These are phyloP conservation scores for Claviceps digitariae DNA, from an alignment of 2,329 filamentous ascomycete genomes.

Conservation along the genomic window DNA sequence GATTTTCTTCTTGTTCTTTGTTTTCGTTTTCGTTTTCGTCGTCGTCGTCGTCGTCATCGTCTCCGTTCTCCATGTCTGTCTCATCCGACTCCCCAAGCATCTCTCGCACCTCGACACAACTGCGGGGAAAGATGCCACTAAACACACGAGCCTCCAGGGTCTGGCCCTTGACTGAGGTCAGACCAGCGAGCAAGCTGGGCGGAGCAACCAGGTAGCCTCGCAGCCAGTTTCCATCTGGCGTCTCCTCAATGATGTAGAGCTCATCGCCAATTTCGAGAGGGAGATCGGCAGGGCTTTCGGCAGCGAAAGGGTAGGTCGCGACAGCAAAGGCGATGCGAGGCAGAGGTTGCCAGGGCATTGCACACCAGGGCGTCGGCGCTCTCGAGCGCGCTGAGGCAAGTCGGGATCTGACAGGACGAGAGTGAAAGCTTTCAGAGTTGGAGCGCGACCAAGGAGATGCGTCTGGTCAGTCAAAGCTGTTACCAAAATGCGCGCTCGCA, in stretches of 20 bases:
- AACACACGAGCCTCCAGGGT: slow-evolving; percentile 93
- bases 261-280: slow-evolving; percentile 97
- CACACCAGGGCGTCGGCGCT: slow-evolving; percentile 12
- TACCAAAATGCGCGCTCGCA: slow-evolving; percentile 1
- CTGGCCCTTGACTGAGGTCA: slow-evolving; percentile 84
- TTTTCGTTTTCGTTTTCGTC: slow-evolving; percentile 20
- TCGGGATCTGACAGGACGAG: not conserved
- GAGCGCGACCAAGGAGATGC: not conserved
- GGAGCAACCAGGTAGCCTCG: slow-evolving; percentile 91
- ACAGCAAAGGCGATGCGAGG: slow-evolving; percentile 96
- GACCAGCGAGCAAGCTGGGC: slow-evolving; percentile 77
- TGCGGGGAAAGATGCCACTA: slow-evolving; percentile 93
- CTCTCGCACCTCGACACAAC: slow-evolving; percentile 89
- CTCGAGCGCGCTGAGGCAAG: slow-evolving; percentile 4
- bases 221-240: slow-evolving; percentile 82
- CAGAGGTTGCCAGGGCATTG: slow-evolving; percentile 94
- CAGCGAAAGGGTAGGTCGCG: slow-evolving; percentile 85
- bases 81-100: slow-evolving; percentile 65
- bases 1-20: slow-evolving; percentile 26
- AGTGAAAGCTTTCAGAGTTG: not conserved
- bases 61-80: slow-evolving; percentile 31
- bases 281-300: slow-evolving; percentile 75
- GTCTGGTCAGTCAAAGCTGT: not conserved
- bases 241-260: slow-evolving; percentile 96
- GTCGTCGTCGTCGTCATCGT: slow-evolving; percentile 24